Evolutionary conservation across 805 yeast genomes (phyloP), one percentile per base, ranked within the genome.

Genomic region (Monosporozyma unispora): DNA sequence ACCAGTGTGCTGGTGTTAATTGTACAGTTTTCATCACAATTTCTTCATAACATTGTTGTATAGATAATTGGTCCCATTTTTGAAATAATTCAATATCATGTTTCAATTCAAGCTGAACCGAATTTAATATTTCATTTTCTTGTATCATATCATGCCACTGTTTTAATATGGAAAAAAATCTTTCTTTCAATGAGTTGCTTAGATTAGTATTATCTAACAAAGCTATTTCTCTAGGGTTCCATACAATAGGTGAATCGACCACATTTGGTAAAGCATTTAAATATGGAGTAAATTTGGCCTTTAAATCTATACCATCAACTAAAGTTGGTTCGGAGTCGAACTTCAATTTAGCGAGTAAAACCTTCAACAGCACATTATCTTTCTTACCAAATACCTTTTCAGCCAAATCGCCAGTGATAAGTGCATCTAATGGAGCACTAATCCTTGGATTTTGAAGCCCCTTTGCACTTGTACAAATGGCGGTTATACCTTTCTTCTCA

Each of bases 141-240:
- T 29, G 27, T 14, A 16, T 21, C 23, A 47, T 29, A 3, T 48
- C 51, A 46, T 58, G 66, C 93, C 91, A 88, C 60, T 86, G 95
- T 37, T 78, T 75, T 4, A 78, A 69, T 46, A 84, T 62, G n/a
- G 61, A 55, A 1, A 62, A 56, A 38, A 79, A 61, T 49, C 78
- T 78, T 6, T 72, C 75, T 2, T 67, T 63, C 16, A 83, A 57
- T 0, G 87, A 78, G 23, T 75, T 75, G 2, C 80, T 81, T 23
- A 71, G 49, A 57, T 88, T 88, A 0, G 96, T 83, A 1, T 86
- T 85, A 22, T 72, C 68, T n/a, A 89, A 62, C 25, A 72, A 60
- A 22, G 66, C 60, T 51, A 75, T 68, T 46, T 85, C 90, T 3
- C 61, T 63, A 0, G 74, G 66, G 39, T 67, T 70, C 87, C 89